A percentile compares a stretch with the other conserved stretches of the same genome.
Conservation (phyloP, 495 filamentous ascomycete species). For the Annulohypoxylon maeteangense region DNA sequence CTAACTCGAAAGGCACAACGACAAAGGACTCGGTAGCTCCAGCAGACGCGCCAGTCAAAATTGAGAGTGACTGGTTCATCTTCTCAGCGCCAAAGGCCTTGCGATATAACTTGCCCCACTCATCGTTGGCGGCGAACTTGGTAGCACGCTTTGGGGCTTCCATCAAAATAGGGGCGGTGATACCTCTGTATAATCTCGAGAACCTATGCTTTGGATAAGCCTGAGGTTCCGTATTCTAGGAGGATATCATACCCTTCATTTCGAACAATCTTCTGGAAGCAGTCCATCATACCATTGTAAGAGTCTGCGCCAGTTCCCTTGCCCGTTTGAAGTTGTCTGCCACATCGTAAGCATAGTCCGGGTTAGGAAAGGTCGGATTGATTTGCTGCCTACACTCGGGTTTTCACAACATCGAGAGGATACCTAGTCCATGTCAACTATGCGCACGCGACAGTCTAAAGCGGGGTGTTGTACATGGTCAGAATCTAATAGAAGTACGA, state of each 20-base stretch:
- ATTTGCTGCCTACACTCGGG: conserved; percentile 78
- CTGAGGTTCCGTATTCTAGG: neutral
- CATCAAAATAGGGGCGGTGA: conserved; percentile 96
- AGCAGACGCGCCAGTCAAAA: conserved; percentile 92
- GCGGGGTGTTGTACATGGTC: conserved; percentile 32
- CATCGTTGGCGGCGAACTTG: conserved; percentile 98
- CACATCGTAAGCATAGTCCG: conserved; percentile 43
- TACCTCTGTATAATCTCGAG: conserved; percentile 93
- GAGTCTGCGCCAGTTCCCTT: conserved; percentile 73
- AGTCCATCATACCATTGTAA: conserved; percentile 98
- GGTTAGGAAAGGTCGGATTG: conserved; percentile 2
- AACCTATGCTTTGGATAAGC: conserved; percentile 61
- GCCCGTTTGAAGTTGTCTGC: conserved; percentile 87
- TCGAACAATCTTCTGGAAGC: conserved; percentile 93
- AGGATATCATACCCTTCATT: conserved; percentile 82
- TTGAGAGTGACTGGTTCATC: conserved; percentile 89
- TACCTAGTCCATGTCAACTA: conserved; percentile 82
- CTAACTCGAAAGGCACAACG: conserved; percentile 91
- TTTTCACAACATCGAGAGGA: conserved; percentile 98
- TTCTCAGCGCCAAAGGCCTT: conserved; percentile 81
- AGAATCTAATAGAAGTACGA: conserved; percentile 14
- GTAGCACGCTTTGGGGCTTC: conserved; percentile 98
- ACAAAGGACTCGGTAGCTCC: conserved; percentile 97
- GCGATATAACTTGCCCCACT: conserved; percentile 94
- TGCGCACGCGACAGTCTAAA: conserved; percentile 47